These are phyloP conservation scores for Flaveria floridana DNA, from an alignment of 140 eudicot genomes.

Conservation along the genomic window DNA sequence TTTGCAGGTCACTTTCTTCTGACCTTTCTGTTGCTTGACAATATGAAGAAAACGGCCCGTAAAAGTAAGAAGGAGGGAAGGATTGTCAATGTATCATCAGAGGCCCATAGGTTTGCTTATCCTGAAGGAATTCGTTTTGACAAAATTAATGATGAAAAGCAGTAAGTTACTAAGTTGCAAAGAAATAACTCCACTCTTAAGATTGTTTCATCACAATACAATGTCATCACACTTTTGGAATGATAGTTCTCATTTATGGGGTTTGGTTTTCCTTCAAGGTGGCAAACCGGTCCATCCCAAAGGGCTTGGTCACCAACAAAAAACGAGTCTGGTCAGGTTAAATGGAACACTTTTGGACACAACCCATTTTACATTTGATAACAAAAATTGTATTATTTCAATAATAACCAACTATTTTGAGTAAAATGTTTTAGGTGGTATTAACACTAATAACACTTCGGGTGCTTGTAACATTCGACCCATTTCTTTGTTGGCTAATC, in stretches of 20 bases:
- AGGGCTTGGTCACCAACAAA: neutral
- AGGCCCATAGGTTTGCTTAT: constrained; percentile 66
- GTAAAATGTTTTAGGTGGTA: neutral
- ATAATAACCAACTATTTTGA: neutral
- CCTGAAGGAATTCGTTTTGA: constrained; percentile 82
- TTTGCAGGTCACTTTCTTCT: constrained; percentile 83
- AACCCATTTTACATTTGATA: neutral
- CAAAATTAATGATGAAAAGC: constrained; percentile 55
- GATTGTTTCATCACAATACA: neutral
- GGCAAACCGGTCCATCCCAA: neutral
- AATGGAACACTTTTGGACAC: no score
- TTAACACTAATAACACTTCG: neutral
- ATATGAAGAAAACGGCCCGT: constrained; percentile 66
- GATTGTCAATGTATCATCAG: constrained; percentile 81
- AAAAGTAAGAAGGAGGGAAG: constrained; percentile 70
- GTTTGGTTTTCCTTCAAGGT: neutral
- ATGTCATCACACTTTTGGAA: neutral
- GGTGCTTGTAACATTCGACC: neutral
- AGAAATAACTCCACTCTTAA: neutral
- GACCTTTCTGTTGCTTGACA: constrained; percentile 62
- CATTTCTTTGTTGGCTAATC: neutral
- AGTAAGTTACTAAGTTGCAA: constrained; percentile 55
- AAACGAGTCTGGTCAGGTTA: neutral
- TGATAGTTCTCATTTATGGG: neutral
- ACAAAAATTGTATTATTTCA: neutral